Evolutionary conservation across 148 eudicot species (phyloP), one percentile per base, ranked within the genome.

Genomic region (Camellia granthamiana): DNA sequence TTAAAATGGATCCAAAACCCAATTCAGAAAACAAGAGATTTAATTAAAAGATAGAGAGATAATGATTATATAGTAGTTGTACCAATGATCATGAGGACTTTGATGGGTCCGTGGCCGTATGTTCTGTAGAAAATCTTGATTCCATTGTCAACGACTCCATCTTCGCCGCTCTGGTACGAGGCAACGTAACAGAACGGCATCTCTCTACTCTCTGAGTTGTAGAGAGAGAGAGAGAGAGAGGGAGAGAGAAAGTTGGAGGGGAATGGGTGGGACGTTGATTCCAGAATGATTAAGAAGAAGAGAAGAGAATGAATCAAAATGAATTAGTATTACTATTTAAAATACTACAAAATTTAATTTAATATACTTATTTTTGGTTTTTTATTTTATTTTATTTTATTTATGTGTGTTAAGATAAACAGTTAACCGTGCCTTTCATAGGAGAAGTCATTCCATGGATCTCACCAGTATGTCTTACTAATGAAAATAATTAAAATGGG

Each of bases 31-130:
- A 66, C 21, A 71, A 62, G 10, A 38, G 42, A 60, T 43, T 54
- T 23, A 23, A 47, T 6, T 47, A 47, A 65, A 59, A 11, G 4
- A 74, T 43, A 64, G 64, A 75, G 14, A 23, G 30, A 23, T 23
- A 23, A 23, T 23, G 30, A 23, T 23, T 23, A 23, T 23, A 47
- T 47, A 47, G 7, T 47, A 8, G 1, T 46, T 18, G 2, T 88
- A 94, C 98, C 98, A 43, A 94, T 94, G 79, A 94, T 93, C 86
- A 94, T 63, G 8, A 94, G 89, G 70, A 92, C 89, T 77, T 94
- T 94, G 75, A 85, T 66, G 18, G 94, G 94, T 75, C 98, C 98
- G 42, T 58, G 75, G 38, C 98, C 98, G 83, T 92, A 94, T 0
- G 92, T 94, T 81, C 87, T 81, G 86, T 92, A 94, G 83, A 86